Base-by-base conservation (phyloP, 306 rosid genomes). In the Trifolium repens region DNA sequence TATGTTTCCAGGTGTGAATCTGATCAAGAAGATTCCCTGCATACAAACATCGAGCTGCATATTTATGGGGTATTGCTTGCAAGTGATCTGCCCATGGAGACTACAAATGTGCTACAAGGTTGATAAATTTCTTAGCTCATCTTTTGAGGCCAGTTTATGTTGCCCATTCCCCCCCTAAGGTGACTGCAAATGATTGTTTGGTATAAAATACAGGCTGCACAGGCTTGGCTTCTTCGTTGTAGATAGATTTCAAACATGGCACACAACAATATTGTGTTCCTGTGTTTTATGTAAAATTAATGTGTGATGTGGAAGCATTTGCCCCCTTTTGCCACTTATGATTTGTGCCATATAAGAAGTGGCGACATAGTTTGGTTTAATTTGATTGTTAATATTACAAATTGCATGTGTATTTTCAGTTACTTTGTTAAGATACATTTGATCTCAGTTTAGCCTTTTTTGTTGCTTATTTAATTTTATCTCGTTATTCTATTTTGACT, bases 171-270 rank as follows among this genome's bases (percentile, higher is more conserved):
- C 81, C 72, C 66, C 67, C 43, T 60, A 79, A 85, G 85, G 93
- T 86, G 96, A 88, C 89, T 59, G 67, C 79, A 85, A 87, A 82
- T 67, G 81, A 83, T 76, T 83, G 81, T 87, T 77, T 80, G 81
- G 78, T 87, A 80, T 85, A 65, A 80, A 78, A 80, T 85, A 78
- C 85, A 79, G 88, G 81, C 90, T 79, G 47, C 81, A 71, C 84
- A 77, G 86, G 87, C 87, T 76, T 80, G 86, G 89, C 81, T 85
- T 85, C 86, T 84, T 81, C 83, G 80, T 81, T 94, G 94, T 94
- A 87, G 90, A 89, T 94, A 92, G 84, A 63, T 81, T 79, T 82
- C 87, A 77, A 86, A 84, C 78, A 84, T 82, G 86, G 85, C 83
- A 76, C 80, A 81, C 76, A 55, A 80, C 75, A 79, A 60, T 60